Evolutionary conservation across 192 early-diverging fungal species (phyloP), one percentile per base, ranked within the genome.

Genomic region (Linnemannia exigua): DNA sequence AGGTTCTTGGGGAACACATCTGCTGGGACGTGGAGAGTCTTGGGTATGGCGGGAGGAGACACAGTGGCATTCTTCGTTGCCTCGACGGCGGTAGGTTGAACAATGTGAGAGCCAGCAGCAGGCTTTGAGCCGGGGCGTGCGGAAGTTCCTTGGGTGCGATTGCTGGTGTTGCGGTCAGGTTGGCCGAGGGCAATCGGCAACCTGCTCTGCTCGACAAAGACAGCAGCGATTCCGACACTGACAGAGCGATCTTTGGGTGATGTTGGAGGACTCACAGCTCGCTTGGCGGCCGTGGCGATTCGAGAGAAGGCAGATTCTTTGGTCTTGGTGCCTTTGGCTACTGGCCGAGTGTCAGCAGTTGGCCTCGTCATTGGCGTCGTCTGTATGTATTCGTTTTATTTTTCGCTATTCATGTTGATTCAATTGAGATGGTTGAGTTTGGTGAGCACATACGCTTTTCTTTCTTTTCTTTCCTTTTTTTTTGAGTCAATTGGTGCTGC

Each of bases 1-100:
- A 63, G 14, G 58, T 63, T 63, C 58, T 63, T 63, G 12, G 58
- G 58, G 58, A 63, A 63, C 25, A 63, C 28, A 63, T 31, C 58
- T 15, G 9, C 14, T 14, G 11, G 58, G 28, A 11, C 12, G 12
- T 31, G 28, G 58, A 63, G 12, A 3, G 11, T 2, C 58, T 63
- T 63, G 28, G 58, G 58, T 3, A 44, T 44, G 41, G 41, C 41
- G 22, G 58, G 28, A 12, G 51, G 51, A n/a, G 22, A 9, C 8
- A n/a, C 52, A n/a, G 28, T 28, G 14, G 31, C 12, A 11, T 20
- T 61, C 12, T n/a, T 12, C 1, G n/a, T 61, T 11, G 54, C 12
- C 12, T n/a, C 54, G 8, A 31, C 5, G 14, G 58, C 25, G 25
- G 58, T 15, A 61, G 41, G 9, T 44, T 44, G 5, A 44, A 9